These are phyloP conservation scores for Hansenula lynferdii DNA, from an alignment of 1,139 yeast species.

Conservation along the genomic window DNA sequence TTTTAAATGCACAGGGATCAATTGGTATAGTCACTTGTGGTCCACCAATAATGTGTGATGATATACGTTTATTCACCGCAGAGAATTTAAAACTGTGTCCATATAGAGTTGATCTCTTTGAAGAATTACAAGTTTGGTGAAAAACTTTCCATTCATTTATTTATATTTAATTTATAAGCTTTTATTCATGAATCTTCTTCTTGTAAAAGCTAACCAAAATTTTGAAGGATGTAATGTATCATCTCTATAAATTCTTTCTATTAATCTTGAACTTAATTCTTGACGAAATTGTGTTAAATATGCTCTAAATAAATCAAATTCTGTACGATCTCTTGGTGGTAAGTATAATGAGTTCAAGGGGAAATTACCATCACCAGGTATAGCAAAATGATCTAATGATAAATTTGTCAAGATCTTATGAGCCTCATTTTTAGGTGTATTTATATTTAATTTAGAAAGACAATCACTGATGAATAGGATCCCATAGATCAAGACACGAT, in stretches of 20 bases:
- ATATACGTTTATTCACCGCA: slow-evolving; percentile 28
- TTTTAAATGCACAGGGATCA: slow-evolving; percentile 14
- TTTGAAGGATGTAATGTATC: slow-evolving; percentile 57
- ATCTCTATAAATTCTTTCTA: slow-evolving; percentile 65
- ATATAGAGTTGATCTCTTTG: slow-evolving; percentile 21
- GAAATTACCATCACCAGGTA: slow-evolving; percentile 95
- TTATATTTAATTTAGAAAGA: slow-evolving; percentile 51
- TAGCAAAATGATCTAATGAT: slow-evolving; percentile 80
- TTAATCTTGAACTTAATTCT: slow-evolving; percentile 78
- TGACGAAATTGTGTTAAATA: slow-evolving; percentile 93
- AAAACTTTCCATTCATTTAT: background rate
- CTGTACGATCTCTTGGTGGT: slow-evolving; percentile 70
- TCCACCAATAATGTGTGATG: slow-evolving; percentile 49
- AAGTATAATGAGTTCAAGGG: slow-evolving; percentile 82
- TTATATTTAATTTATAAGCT: slow-evolving; percentile 28
- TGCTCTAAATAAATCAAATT: slow-evolving; percentile 71
- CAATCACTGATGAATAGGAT: slow-evolving; percentile 86
- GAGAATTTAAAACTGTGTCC: slow-evolving; percentile 10
- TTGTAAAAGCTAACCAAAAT: slow-evolving; percentile 93
- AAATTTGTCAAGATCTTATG: slow-evolving; percentile 69
- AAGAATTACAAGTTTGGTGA: slow-evolving; percentile 24
- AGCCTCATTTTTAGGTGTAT: slow-evolving; percentile 57
- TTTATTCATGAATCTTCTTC: slow-evolving; percentile 94
- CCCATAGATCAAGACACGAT: slow-evolving; percentile 94
- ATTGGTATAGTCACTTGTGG: slow-evolving; percentile 37